Conservation (phyloP, 257 asterid species). For the Solanum sejunctum region DNA sequence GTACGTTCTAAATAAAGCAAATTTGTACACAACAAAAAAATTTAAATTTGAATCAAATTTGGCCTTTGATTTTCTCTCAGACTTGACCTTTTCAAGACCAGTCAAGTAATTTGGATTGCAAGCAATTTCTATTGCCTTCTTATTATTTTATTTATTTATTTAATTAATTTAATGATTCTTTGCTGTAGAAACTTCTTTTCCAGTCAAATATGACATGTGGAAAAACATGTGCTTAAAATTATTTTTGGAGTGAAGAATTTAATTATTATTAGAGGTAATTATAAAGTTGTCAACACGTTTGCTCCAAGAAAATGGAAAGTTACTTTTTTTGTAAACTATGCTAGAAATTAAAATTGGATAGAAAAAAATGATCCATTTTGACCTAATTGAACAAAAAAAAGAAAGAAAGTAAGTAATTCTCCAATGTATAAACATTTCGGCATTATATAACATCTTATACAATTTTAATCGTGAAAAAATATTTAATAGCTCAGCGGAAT, state of each 20-base stretch:
- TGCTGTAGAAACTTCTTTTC: neutral
- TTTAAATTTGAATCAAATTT: neutral
- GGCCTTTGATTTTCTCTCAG: neutral
- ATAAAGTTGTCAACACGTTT: neutral
- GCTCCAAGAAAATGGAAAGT: neutral
- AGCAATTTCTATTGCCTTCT: neutral
- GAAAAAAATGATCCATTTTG: neutral
- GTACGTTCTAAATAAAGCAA: neutral
- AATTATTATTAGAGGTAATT: neutral
- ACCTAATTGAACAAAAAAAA: neutral
- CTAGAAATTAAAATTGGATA: neutral
- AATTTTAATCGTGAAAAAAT: neutral
- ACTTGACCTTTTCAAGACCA: neutral
- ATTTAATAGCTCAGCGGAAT: rapidly evolving
- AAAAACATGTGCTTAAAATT: neutral
- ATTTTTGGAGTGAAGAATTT: neutral
- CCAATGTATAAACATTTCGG: neutral
- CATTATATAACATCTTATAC: neutral
- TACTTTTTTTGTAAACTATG: neutral
- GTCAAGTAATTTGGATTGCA: neutral
- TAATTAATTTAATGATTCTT: neutral
- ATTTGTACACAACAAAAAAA: neutral
- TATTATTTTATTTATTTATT: neutral
- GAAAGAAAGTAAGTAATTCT: neutral
- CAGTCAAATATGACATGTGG: neutral